Percentiles rank a stretch among this genome's conserved stretches.
Evolutionary conservation across 169 alveolate species (phyloP).

Genomic region (Perkinsus chesapeaki): DNA sequence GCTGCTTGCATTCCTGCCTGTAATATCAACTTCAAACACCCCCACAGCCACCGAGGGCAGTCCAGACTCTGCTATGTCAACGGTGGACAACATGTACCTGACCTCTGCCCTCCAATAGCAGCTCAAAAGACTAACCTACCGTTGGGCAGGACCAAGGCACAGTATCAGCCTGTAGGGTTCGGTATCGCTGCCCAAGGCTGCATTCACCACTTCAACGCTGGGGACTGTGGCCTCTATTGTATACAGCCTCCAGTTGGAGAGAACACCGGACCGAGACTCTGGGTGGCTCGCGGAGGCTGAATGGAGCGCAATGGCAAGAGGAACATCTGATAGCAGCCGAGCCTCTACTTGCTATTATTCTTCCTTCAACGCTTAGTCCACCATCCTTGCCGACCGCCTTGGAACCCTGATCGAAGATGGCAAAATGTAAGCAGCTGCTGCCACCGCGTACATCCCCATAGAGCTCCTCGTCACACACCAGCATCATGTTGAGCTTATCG

Average conservation of each 20-base stretch:
- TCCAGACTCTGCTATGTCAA: background rate
- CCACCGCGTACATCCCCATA: background rate
- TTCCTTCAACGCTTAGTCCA: background rate
- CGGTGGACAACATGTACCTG: background rate
- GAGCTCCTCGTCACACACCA: background rate
- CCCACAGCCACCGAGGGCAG: background rate
- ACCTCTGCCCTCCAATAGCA: background rate
- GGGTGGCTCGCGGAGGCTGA: background rate
- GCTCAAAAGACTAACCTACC: background rate
- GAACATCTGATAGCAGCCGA: background rate
- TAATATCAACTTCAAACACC: background rate
- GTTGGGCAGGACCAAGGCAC: background rate
- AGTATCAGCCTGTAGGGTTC: background rate
- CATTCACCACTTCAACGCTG: background rate
- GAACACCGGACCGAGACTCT: background rate
- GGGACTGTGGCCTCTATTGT: background rate
- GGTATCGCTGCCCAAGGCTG: background rate
- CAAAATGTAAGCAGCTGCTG: background rate
- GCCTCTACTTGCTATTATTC: background rate
- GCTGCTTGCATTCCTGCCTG: background rate
- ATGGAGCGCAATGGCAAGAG: background rate
- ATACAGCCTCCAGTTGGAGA: background rate
- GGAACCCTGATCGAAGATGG: background rate
- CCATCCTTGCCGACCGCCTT: background rate
- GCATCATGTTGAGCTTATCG: background rate